Percentiles rank a stretch among this genome's conserved stretches.
phyloP scores from a whole-genome alignment of 306 rosid species.

The Trichosanthes truncata region DNA sequence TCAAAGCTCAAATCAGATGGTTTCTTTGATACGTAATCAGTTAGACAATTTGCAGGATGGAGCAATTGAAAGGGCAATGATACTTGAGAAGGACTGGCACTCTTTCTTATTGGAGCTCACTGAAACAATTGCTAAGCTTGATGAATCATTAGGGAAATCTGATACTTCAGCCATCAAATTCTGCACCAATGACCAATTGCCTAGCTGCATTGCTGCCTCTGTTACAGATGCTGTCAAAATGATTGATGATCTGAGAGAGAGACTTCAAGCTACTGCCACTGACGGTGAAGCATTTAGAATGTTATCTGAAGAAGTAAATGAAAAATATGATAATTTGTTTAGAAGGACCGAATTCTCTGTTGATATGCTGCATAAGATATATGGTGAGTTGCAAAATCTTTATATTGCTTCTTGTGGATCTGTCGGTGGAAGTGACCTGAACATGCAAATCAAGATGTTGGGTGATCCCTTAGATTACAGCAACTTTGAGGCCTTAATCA shows the following conservation, averaged over 20 bases:
- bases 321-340: conserved; percentile 46
- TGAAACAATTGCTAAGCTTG: conserved; percentile 53
- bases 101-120: conserved; percentile 33
- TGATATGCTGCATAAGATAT: conserved; percentile 36
- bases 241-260: conserved; percentile 52
- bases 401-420: conserved; percentile 30
- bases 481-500: conserved; percentile 40
- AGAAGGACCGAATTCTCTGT: conserved; percentile 50
- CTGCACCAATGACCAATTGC: conserved; percentile 15
- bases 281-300: conserved; percentile 37
- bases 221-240: conserved; percentile 44
- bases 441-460: conserved; percentile 28
- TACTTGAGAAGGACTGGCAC: conserved; percentile 60
- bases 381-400: conserved; percentile 45
- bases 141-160: conserved; percentile 37
- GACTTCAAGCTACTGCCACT: conserved; percentile 43
- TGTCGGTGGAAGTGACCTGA: conserved; percentile 33
- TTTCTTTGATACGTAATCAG: conserved; percentile 39
- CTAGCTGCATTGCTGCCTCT: conserved; percentile 36
- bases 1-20: conserved; percentile 46
- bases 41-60: conserved; percentile 58
- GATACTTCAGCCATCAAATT: conserved; percentile 18
- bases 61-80: conserved; percentile 38
- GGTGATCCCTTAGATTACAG: conserved; percentile 50
- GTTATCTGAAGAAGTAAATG: conserved; percentile 42